These are phyloP conservation scores for Pyrrhoderma noxium DNA, from an alignment of 1,284 basidiomycete genomes.

Conservation along the genomic window DNA sequence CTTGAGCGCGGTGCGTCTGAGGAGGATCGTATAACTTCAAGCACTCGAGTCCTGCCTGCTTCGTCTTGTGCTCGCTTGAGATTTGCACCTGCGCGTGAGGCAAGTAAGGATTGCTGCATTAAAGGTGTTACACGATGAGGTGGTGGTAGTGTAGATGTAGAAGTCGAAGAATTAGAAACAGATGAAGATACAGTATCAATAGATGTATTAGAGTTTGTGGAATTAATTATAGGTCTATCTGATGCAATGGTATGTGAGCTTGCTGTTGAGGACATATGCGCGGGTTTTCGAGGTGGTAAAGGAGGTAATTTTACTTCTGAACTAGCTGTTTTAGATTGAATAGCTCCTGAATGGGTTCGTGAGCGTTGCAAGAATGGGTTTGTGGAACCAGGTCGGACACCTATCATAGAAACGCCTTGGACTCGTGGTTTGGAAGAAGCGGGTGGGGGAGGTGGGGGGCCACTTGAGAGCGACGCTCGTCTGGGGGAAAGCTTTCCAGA, in stretches of 20 bases:
- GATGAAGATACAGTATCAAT: conserved; percentile 4
- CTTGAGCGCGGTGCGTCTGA: background rate
- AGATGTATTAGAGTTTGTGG: no score
- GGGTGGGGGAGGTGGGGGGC: conserved; percentile 11
- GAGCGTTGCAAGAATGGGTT: conserved; percentile 33
- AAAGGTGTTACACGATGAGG: conserved; percentile 29
- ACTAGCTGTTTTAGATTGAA: conserved; percentile 3
- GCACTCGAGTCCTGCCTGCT: conserved; percentile 60
- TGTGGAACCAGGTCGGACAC: conserved; percentile 26
- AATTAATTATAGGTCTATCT: background rate
- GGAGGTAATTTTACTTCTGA: conserved; percentile 14
- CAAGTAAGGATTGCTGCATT: conserved; percentile 64
- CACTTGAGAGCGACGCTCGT: conserved; percentile 12
- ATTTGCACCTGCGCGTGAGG: conserved; percentile 58
- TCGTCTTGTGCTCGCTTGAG: conserved; percentile 60
- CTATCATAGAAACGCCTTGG: background rate
- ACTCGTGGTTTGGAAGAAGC: conserved; percentile 9
- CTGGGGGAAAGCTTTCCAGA: conserved; percentile 4
- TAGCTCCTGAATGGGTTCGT: conserved; percentile 19
- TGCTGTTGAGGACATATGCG: conserved; percentile 2
- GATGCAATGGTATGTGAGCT: conserved; percentile 21
- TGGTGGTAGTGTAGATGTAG: conserved; percentile 18
- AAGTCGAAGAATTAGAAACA: conserved; percentile 27
- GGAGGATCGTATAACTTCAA: conserved; percentile 44
- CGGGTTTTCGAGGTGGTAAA: conserved; percentile 27